Evolutionary conservation across 2,329 filamentous ascomycete genomes (phyloP).

Genomic region (Paracorniculantispora psalliotae): DNA sequence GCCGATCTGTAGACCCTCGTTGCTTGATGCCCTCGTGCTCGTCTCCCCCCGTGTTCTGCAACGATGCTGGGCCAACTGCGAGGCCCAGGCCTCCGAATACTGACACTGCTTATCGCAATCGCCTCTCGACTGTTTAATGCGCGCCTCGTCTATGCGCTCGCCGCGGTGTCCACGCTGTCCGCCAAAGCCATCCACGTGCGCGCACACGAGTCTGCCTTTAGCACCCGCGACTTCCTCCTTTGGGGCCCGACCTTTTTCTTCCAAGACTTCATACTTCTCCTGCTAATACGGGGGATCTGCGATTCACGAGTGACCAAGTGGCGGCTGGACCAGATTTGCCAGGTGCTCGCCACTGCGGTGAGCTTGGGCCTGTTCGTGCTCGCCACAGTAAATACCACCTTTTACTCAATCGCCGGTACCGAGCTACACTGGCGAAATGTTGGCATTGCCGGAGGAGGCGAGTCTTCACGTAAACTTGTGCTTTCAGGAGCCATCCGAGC

Average conservation of each 20-base stretch:
- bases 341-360: not conserved
- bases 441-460: slow-evolving; percentile 19
- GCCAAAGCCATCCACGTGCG: not conserved
- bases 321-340: not conserved
- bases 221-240: not conserved
- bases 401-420: slow-evolving; percentile 26
- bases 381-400: slow-evolving; percentile 22
- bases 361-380: not conserved
- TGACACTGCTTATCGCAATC: not conserved
- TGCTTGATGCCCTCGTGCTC: not conserved
- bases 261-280: not conserved
- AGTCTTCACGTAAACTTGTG: slow-evolving; percentile 21
- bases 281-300: not conserved
- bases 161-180: not conserved
- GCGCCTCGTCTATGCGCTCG: not conserved
- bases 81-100: not conserved
- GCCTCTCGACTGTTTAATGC: not conserved
- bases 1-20: not conserved
- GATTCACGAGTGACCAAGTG: not conserved
- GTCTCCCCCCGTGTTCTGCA: not conserved
- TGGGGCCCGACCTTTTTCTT: slow-evolving; percentile 9
- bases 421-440: slow-evolving; percentile 27
- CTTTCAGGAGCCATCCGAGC: slow-evolving; percentile 22
- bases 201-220: not conserved
- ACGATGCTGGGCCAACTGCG: not conserved